Evolutionary conservation across 2,329 filamentous ascomycete genomes (phyloP).

Genomic region (Rutstroemia sydowiana): DNA sequence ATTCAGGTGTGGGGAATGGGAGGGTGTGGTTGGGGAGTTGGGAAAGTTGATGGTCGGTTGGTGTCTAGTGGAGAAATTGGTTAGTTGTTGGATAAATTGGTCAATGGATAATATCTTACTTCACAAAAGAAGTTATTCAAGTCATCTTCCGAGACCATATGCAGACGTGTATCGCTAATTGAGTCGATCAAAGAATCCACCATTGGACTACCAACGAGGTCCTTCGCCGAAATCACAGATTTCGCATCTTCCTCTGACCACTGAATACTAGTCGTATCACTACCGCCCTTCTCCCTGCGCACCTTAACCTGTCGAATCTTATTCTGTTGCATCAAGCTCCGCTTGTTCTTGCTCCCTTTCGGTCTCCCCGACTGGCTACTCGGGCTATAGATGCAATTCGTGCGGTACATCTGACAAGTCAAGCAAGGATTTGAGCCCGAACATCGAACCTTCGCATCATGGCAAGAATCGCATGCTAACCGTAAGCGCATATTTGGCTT

Average conservation of each 20-base stretch:
- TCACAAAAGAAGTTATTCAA: not conserved
- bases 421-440: not conserved
- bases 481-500: not conserved
- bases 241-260: not conserved
- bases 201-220: not conserved
- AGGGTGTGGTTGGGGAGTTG: not conserved
- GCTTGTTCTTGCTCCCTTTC: not conserved
- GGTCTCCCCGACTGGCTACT: not conserved
- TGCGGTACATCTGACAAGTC: not conserved
- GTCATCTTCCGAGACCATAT: not conserved
- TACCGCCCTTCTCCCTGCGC: too few relatives aligned
- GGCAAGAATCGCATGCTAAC: not conserved
- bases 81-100: not conserved
- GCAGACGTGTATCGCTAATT: not conserved
- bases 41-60: not conserved
- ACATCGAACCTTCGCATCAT: not conserved
- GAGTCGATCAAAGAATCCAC: not conserved
- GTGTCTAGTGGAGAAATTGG: not conserved
- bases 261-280: not conserved
- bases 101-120: not conserved
- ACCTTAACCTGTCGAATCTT: not conserved
- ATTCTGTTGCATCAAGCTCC: not conserved
- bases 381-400: not conserved
- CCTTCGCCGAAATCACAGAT: not conserved
- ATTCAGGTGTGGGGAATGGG: not conserved